Evolutionary conservation across 192 early-diverging fungal species (phyloP).

Genomic region (Linnemannia exigua): DNA sequence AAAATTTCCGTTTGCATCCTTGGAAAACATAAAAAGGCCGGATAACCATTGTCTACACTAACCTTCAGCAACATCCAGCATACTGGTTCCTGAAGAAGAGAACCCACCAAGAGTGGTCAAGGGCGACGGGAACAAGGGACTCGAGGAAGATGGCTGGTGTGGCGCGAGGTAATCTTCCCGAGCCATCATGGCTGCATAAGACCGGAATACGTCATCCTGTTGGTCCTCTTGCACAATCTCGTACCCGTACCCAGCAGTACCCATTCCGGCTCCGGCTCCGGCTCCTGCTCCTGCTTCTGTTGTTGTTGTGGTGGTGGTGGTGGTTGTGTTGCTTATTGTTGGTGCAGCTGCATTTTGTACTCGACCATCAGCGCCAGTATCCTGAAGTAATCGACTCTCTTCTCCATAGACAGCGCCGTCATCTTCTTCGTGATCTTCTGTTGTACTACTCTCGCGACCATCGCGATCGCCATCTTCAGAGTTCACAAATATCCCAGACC

Average conservation of each 20-base stretch:
- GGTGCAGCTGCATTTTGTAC: background rate
- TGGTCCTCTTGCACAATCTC: slow-evolving; percentile 38
- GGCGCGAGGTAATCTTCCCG: slow-evolving; percentile 41
- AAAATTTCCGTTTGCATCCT: too few species aligned
- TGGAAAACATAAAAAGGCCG: too few species aligned
- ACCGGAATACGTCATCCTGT: slow-evolving; percentile 11
- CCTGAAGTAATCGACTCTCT: background rate
- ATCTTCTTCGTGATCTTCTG: background rate
- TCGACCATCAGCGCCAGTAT: background rate
- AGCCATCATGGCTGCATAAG: slow-evolving; percentile 33
- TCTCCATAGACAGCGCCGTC: background rate
- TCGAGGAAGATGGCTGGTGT: slow-evolving; percentile 50
- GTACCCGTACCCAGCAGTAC: slow-evolving; percentile 33
- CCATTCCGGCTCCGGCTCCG: background rate
- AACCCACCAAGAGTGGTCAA: slow-evolving; percentile 48
- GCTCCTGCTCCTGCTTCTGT: background rate
- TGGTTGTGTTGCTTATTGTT: too few species aligned
- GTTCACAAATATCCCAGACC: background rate
- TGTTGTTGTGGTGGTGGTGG: background rate
- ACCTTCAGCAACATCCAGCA: slow-evolving; percentile 3
- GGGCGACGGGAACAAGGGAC: slow-evolving; percentile 52
- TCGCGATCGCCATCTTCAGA: background rate
- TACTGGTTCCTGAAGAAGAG: slow-evolving; percentile 10
- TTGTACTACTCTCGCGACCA: background rate
- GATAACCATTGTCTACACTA: too few species aligned